Conservation (phyloP, 306 rosid species). For the Gillenia trifoliata region DNA sequence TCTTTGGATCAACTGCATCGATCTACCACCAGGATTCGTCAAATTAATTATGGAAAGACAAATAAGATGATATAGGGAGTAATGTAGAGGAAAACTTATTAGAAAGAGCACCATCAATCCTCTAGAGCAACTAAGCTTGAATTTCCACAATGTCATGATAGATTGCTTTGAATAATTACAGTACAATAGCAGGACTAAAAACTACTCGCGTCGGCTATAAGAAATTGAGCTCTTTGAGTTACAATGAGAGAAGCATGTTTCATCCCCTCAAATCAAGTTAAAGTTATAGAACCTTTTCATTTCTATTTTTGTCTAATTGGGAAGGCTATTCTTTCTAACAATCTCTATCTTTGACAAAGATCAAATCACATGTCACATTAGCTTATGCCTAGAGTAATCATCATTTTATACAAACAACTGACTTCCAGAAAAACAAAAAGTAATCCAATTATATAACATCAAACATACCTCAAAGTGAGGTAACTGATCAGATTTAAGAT, state of each 20-base stretch:
- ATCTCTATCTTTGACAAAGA: neutral
- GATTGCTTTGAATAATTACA: neutral
- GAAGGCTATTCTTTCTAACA: neutral
- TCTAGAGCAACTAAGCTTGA: neutral
- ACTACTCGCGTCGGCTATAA: too few species aligned
- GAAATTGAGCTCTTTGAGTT: too few species aligned
- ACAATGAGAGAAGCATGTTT: neutral
- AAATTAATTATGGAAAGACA: neutral
- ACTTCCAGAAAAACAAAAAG: neutral
- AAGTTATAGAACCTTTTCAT: too few species aligned
- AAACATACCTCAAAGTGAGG: slow-evolving; percentile 84
- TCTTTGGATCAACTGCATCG: slow-evolving; percentile 97
- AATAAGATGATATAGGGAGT: neutral
- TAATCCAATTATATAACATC: slow-evolving; percentile 6
- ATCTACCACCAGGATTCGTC: slow-evolving; percentile 33
- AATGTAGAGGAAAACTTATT: neutral
- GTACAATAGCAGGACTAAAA: neutral
- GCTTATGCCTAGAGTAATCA: neutral
- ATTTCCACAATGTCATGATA: neutral
- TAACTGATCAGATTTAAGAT: slow-evolving; percentile 73
- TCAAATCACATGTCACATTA: neutral
- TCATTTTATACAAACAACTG: neutral
- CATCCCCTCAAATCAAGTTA: neutral
- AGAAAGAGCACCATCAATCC: neutral
- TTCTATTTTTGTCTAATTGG: neutral